Conservation (phyloP, 169 alveolate species). For the Plasmodium billcollinsi region DNA sequence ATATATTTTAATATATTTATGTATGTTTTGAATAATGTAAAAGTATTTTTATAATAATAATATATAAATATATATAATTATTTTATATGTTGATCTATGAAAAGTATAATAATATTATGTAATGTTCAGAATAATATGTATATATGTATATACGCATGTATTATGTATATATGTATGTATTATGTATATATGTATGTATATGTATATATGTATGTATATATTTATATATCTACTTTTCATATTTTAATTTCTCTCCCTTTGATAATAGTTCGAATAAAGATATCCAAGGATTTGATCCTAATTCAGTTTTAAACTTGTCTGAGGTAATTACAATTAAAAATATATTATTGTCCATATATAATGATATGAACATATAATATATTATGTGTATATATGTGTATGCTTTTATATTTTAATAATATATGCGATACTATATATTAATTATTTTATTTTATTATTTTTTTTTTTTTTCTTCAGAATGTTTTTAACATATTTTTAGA, state of each 20-base stretch:
- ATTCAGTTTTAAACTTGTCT: conserved; percentile 61
- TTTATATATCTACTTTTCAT: too few relatives aligned
- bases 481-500: conserved; percentile 73
- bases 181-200: background rate
- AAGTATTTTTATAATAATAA: conserved; percentile 3
- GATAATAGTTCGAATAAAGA: conserved; percentile 39
- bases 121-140: background rate
- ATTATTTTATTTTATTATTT: conserved; percentile 1
- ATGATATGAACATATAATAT: background rate
- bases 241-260: background rate
- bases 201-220: background rate
- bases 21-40: background rate
- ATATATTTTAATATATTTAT: background rate
- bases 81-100: too few relatives aligned
- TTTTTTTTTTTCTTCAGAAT: conserved; percentile 40
- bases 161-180: background rate
- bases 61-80: too few relatives aligned
- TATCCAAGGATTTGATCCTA: conserved; percentile 39
- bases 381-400: conserved; percentile 9
- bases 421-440: background rate
- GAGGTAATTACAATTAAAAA: conserved; percentile 33
- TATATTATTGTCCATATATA: background rate
- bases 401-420: background rate
- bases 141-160: background rate
- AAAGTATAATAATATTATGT: background rate